Evolutionary conservation across 2,329 filamentous ascomycete genomes (phyloP).

Genomic region (Sporothrix euskadiensis): DNA sequence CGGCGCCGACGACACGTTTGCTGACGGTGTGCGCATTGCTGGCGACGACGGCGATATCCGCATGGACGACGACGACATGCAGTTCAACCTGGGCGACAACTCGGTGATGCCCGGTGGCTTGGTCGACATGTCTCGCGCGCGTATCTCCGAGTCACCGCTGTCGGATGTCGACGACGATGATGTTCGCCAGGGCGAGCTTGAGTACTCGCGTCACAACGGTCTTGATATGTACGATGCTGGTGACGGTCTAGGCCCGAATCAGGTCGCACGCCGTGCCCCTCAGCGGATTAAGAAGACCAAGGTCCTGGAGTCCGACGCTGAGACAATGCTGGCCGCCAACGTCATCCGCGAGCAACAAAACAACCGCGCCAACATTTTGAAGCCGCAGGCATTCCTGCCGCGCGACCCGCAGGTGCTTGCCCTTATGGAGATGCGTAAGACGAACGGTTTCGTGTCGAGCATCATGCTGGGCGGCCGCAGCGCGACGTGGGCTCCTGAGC

Average conservation of each 20-base stretch:
- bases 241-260: constrained; percentile 53
- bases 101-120: constrained; percentile 56
- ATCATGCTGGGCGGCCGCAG: constrained; percentile 80
- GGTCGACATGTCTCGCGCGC: constrained; percentile 53
- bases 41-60: constrained; percentile 65
- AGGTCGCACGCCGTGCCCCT: constrained; percentile 65
- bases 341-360: constrained; percentile 85
- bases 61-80: constrained; percentile 65
- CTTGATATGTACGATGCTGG: constrained; percentile 63
- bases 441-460: constrained; percentile 82
- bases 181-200: constrained; percentile 59
- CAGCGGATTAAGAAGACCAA: constrained; percentile 76
- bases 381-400: constrained; percentile 77
- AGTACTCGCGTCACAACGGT: constrained; percentile 54
- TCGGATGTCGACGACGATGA: constrained; percentile 68
- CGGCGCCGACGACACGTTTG: constrained; percentile 55
- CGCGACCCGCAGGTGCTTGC: constrained; percentile 84
- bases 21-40: constrained; percentile 59
- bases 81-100: constrained; percentile 62
- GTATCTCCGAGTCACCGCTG: constrained; percentile 69
- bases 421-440: constrained; percentile 88
- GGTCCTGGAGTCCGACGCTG: constrained; percentile 75
- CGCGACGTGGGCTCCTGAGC: constrained; percentile 84
- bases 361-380: constrained; percentile 83
- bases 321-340: constrained; percentile 72